phyloP scores from a whole-genome alignment of 192 early-diverging fungal genomes.

The Linnemannia zychae region DNA sequence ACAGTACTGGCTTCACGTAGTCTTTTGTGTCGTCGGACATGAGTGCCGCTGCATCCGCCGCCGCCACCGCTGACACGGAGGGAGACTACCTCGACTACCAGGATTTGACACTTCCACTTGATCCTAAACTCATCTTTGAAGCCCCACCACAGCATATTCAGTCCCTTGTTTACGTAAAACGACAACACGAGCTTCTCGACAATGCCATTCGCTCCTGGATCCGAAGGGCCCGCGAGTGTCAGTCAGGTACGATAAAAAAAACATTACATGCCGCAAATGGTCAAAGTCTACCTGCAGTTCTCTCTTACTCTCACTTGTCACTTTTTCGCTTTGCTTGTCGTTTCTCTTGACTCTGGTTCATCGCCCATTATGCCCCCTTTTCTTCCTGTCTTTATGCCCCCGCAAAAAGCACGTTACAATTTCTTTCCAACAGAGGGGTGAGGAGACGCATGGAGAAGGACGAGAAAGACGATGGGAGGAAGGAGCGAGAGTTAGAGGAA shows the following conservation, averaged over 20 bases:
- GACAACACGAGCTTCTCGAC: constrained; percentile 48
- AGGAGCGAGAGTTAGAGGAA: background rate
- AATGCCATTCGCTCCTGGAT: constrained; percentile 43
- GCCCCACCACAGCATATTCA: constrained; percentile 41
- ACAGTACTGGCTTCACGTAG: background rate
- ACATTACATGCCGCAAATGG: background rate
- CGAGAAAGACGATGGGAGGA: background rate
- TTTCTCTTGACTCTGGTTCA: background rate
- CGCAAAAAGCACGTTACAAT: background rate
- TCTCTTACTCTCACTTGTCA: background rate
- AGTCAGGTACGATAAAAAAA: constrained; percentile 29
- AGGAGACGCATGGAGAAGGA: background rate
- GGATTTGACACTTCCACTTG: constrained; percentile 46
- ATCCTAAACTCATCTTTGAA: constrained; percentile 48
- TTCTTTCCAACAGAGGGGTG: background rate
- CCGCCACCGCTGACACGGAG: background rate
- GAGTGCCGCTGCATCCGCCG: constrained; percentile 21
- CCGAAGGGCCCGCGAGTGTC: constrained; percentile 26
- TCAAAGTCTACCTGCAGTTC: background rate
- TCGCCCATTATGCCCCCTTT: background rate
- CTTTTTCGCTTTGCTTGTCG: background rate
- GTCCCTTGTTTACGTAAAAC: constrained; percentile 47
- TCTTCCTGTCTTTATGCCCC: background rate
- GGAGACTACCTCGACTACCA: constrained; percentile 42
- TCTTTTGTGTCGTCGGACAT: background rate